Evolutionary conservation across 2,329 filamentous ascomycete genomes (phyloP).

Genomic region (Zymoseptoria brevis): DNA sequence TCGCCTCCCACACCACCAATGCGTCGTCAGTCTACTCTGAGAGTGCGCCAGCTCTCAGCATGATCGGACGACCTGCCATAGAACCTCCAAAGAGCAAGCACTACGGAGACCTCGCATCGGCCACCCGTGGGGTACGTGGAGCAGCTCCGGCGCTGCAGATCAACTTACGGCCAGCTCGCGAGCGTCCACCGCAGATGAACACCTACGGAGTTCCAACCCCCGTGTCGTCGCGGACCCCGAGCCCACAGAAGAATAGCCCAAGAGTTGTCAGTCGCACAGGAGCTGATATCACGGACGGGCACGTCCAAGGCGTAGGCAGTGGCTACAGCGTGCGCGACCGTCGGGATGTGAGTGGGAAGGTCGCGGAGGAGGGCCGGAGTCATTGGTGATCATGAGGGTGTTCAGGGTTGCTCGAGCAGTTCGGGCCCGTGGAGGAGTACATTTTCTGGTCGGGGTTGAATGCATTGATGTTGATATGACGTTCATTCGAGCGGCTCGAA

Average conservation of each 20-base stretch:
- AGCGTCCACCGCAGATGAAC: constrained; percentile 1
- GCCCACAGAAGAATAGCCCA: constrained; percentile 18
- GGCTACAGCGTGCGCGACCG: constrained; percentile 31
- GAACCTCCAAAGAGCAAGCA: constrained; percentile 36
- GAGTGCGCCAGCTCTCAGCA: constrained; percentile 21
- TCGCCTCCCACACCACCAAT: constrained; percentile 19
- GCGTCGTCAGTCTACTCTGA: constrained; percentile 30
- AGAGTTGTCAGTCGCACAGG: constrained; percentile 42
- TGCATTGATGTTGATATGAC: not conserved
- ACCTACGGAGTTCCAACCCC: constrained; percentile 13
- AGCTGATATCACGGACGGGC: constrained; percentile 37
- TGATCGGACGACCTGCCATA: constrained; percentile 6
- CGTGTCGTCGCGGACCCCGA: constrained; percentile 11
- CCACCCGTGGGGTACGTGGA: constrained; percentile 32
- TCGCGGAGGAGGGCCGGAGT: constrained; percentile 61
- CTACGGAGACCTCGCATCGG: constrained; percentile 42
- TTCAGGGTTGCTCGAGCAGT: too few relatives aligned
- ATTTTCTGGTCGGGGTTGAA: not conserved
- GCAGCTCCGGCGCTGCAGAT: constrained; percentile 3
- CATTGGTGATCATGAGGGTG: not conserved
- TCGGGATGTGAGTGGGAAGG: constrained; percentile 64
- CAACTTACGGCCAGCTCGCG: not conserved
- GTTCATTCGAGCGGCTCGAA: not conserved
- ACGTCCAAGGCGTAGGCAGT: constrained; percentile 22
- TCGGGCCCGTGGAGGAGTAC: not conserved